phyloP scores from a whole-genome alignment of 164 flowering plant genomes.

The Euptelea pleiosperma region DNA sequence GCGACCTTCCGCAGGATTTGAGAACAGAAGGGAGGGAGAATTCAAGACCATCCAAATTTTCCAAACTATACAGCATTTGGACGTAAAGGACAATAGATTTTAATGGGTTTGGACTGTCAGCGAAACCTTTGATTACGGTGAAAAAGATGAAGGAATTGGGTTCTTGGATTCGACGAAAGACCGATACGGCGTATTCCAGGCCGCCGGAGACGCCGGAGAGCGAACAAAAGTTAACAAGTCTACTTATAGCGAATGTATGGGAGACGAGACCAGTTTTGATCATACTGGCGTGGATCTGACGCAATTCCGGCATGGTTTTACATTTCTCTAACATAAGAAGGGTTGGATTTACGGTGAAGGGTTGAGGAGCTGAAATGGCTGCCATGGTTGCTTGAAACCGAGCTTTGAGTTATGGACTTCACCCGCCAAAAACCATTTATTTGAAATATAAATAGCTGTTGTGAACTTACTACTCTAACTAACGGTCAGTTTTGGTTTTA shows the following conservation, averaged over 20 bases:
- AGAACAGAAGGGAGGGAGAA: conserved; percentile 31
- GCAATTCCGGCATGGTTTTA: conserved; percentile 19
- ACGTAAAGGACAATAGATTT: conserved; percentile 12
- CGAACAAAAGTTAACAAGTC: conserved; percentile 17
- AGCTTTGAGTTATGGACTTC: not conserved
- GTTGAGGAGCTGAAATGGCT: conserved; percentile 1
- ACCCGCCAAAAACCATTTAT: not conserved
- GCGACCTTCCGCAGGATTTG: conserved; percentile 22
- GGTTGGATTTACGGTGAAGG: conserved; percentile 5
- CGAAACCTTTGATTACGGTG: conserved; percentile 20
- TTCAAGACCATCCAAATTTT: conserved; percentile 12
- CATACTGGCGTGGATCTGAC: conserved; percentile 22
- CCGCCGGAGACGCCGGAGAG: conserved; percentile 15
- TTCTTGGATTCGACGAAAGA: conserved; percentile 15
- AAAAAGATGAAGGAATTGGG: conserved; percentile 25
- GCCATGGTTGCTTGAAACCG: conserved; percentile 9
- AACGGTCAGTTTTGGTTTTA: too few relatives aligned
- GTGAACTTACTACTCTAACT: too few relatives aligned
- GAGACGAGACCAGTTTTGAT: conserved; percentile 22
- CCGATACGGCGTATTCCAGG: conserved; percentile 17
- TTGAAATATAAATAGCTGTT: too few relatives aligned
- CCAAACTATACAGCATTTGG: conserved; percentile 19
- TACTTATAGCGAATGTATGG: conserved; percentile 16
- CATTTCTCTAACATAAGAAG: conserved; percentile 14
- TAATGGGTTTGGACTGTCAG: conserved; percentile 12